Percentiles rank a stretch among this genome's conserved stretches.
Conservation (phyloP, 345 rosid genomes). For the Salix koriyanagi region DNA sequence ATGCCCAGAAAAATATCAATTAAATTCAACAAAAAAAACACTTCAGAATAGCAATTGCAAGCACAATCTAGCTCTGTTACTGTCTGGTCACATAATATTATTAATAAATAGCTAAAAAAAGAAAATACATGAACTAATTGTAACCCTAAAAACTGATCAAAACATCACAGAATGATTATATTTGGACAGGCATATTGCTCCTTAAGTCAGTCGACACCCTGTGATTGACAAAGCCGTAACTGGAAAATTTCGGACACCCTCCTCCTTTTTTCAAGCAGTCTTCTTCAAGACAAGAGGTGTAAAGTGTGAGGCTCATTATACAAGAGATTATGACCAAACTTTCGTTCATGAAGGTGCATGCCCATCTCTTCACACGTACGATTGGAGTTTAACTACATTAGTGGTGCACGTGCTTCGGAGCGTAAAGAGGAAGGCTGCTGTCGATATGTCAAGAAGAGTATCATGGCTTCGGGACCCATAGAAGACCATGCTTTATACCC, state of each 20-base stretch:
- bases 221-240: background rate
- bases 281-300: background rate
- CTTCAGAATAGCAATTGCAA: too few species aligned
- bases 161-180: background rate
- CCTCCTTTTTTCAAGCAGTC: background rate
- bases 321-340: background rate
- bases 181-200: background rate
- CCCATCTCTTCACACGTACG: background rate
- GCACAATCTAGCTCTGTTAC: too few species aligned
- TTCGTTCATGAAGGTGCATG: background rate
- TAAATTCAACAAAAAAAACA: too few species aligned
- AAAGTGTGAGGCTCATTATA: background rate
- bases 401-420: constrained; percentile 24
- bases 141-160: too few species aligned
- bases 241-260: background rate
- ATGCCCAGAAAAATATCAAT: too few species aligned
- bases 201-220: background rate
- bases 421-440: constrained; percentile 35
- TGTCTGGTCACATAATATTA: too few species aligned
- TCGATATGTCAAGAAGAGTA: background rate
- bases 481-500: background rate
- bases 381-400: background rate
- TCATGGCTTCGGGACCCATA: constrained; percentile 6
- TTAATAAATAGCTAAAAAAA: too few species aligned
- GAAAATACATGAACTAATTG: too few species aligned